These are phyloP conservation scores for Arthrobotrys conoides DNA, from an alignment of 2,329 filamentous ascomycete genomes.

Conservation along the genomic window DNA sequence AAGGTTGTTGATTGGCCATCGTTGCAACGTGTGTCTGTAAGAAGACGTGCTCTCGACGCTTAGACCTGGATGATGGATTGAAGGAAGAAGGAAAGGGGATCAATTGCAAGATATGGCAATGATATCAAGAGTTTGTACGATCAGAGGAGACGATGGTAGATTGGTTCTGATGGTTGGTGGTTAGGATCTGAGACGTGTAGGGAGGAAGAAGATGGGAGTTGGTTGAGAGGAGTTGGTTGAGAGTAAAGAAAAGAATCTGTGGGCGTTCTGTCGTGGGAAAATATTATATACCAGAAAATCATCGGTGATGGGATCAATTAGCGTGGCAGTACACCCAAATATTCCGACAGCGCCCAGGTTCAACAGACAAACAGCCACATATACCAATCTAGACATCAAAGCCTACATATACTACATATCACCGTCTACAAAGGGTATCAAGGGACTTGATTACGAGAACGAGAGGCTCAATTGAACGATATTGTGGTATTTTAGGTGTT, in stretches of 20 bases:
- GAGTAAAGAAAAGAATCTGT: neutral
- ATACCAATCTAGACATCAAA: neutral
- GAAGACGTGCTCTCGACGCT: conserved; percentile 8
- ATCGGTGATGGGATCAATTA: conserved; percentile 1
- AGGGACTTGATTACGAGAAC: neutral
- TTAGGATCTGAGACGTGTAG: neutral
- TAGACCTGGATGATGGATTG: neutral
- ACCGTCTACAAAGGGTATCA: neutral
- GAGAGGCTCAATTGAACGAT: neutral
- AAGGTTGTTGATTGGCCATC: neutral
- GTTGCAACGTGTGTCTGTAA: neutral
- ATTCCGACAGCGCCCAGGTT: neutral
- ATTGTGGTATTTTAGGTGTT: conserved; percentile 45
- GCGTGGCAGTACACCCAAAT: conserved; percentile 2
- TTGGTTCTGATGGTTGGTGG: neutral
- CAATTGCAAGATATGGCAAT: neutral
- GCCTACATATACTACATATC: neutral
- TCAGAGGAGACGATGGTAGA: neutral
- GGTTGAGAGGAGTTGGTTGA: conserved; percentile 12
- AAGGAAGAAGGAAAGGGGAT: conserved; percentile 6
- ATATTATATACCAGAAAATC: conserved; percentile 7
- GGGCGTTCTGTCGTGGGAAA: neutral
- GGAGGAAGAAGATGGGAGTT: neutral
- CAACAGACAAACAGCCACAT: neutral
- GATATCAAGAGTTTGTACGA: neutral